Evolutionary conservation across 352 stramenopile species (phyloP), one percentile per base, ranked within the genome.

Genomic region (Thalassiosira delicatula): DNA sequence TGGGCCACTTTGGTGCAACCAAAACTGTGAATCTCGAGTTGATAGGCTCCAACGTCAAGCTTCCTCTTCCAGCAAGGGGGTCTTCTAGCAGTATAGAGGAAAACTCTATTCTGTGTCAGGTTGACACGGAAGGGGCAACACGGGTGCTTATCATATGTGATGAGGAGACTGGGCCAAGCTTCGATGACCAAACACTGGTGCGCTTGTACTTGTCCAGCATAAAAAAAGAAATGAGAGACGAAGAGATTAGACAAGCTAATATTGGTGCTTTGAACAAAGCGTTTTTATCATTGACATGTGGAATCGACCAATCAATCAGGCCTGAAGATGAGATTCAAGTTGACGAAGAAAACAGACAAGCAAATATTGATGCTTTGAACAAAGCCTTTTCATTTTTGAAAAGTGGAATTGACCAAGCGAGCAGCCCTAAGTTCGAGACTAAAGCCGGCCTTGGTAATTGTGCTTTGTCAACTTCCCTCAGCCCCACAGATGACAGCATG

Each of bases 101-200:
- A 59, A 86, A 70, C 9, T 85, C 53, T 76, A 56, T 94, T n/a
- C 68, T 85, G 51, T 93, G 90, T 65, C 74, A 88, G 59, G 88
- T 94, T 62, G 88, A 95, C 63, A 90, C 91, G 66, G 83, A 93
- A 78, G 91, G 90, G 46, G 82, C 77, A 40, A 94, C 88, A 27
- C 79, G 89, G 51, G 85, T 93, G n/a, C 59, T 95, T n/a, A 76
- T 93, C 49, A 65, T 94, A 30, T 92, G 83, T 59, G 89, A 94
- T 78, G 81, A 86, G 70, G 61, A 67, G 12, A 66, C 49, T 75
- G 59, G 57, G 59, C 56, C 62, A 32, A 40, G 79, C 30, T 70
- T n/a, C 40, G 67, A 89, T 62, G 87, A 93, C 33, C 62, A 75
- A 82, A 78, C 65, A 2, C 59, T 88, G 30, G 74, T 94, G 42